Base-by-base conservation (phyloP, 2,329 filamentous ascomycete genomes). In the Orbilia quercus region DNA sequence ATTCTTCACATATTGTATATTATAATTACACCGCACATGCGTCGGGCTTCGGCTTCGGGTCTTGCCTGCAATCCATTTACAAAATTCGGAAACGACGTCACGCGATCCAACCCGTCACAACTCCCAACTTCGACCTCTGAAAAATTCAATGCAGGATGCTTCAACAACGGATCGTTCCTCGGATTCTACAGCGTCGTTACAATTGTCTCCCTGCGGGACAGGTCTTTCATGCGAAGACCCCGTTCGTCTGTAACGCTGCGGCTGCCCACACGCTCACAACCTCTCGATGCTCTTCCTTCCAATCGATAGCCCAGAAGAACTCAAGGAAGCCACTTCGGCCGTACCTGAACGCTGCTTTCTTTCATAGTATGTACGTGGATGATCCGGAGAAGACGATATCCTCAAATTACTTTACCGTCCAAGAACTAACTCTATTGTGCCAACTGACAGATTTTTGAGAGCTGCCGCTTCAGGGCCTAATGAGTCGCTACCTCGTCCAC, bases 301-400 rank as follows among this genome's bases (percentile, higher is more conserved):
- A 28, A 34, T 9, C 31, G 14, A 20, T 12, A 38, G 38, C 12
- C n/a, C 48, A 57, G 7, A 57, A 34, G 18, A 20, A 25, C 31
- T 20, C 31, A n/a, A n/a, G 31, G 18, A 34, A 25, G 18, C 25
- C 44, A 18, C 23, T 51, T 28, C 45, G 14, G 9, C 18, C 31
- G 6, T 5, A 31, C 16, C 28, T 11, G 6, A 42, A 18, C 1
- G 47, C 42, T 12, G 54, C 51, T 38, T 66, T 20, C 42, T 64
- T 73, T 34, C 69, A 73, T 57, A 73, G 69, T 73, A 73, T 54
- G 69, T 73, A 66, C 31, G 69, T 73, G 44, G 38, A 51, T 44
- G 18, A 40, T 23, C 58, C 48, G 22, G 36, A n/a, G 47, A 54
- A 14, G 36, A 40, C 31, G 9, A 38, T 42, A 12, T 9, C 44